Conservation (phyloP, 176 grass and related monocot genomes). For the Zoysia pacifica region DNA sequence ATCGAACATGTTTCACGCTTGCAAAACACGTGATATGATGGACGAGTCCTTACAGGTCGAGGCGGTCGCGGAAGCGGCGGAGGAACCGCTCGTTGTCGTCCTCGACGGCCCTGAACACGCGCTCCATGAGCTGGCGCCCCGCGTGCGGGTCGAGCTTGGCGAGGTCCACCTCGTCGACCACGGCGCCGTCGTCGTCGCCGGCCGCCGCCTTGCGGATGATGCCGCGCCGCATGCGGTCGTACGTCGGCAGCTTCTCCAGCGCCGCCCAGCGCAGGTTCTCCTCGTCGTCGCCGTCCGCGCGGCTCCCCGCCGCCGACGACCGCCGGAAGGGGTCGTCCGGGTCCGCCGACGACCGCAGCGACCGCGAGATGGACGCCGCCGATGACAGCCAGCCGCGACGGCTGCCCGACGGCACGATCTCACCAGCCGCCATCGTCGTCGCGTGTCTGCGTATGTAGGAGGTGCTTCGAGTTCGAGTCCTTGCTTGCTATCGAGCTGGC, state of each 20-base stretch:
- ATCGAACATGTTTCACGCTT: too few relatives aligned
- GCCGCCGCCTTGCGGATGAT: conserved; percentile 44
- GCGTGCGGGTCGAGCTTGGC: conserved; percentile 28
- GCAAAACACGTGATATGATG: too few relatives aligned
- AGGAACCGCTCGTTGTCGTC: conserved; percentile 83
- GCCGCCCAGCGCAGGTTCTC: conserved; percentile 89
- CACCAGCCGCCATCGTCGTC: background rate
- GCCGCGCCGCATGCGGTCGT: conserved; percentile 72
- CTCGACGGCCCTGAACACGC: conserved; percentile 47
- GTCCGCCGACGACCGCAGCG: background rate
- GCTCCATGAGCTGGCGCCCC: conserved; percentile 32
- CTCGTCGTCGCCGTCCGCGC: conserved; percentile 54
- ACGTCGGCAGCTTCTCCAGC: conserved; percentile 93
- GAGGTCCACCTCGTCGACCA: conserved; percentile 49
- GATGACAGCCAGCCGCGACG: background rate
- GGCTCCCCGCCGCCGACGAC: background rate
- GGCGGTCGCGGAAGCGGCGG: conserved; percentile 45
- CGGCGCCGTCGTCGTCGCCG: background rate
- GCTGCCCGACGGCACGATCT: background rate
- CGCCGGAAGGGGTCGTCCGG: background rate
- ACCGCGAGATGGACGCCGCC: background rate
- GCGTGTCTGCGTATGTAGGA: too few relatives aligned
- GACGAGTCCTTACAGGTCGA: conserved; percentile 44
- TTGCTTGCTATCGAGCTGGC: too few relatives aligned
- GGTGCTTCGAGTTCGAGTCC: too few relatives aligned